Base-by-base conservation (phyloP, 1,139 yeast genomes). In the Blastobotrys proliferans region DNA sequence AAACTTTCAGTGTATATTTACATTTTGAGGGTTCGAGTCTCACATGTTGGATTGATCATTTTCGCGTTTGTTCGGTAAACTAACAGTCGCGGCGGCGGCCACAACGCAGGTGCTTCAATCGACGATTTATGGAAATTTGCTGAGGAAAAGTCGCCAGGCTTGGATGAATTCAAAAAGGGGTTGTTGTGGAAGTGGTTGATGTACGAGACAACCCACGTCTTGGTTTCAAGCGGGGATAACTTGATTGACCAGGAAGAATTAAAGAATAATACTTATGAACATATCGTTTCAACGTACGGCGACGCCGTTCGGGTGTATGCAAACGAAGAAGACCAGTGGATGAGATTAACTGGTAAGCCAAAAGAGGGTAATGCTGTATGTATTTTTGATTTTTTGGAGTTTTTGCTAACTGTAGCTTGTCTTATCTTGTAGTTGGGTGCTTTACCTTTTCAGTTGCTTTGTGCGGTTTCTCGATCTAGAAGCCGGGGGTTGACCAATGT, bases 381-480 rank as follows among this genome's bases (percentile, higher is more conserved):
- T 45, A 11, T 18, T n/a, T 13, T 14, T 9, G 8, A 28, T 6
- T 13, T 3, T 9, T 6, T 10, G n/a, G 18, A 11, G 13, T 10
- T 13, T 22, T 17, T 14, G 28, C 41, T 35, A 41, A 36, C 21
- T 6, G 3, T 29, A 5, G 3, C 21, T 17, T 35, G n/a, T 24
- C 18, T 10, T 4, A 25, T 13, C 3, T 20, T n/a, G n/a, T n/a
- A 56, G 54, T 48, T 66, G 13, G 70, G 70, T 1, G 48, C 52
- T 2, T 47, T 49, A 24, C 65, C 71, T 4, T 68, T 67, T 43
- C 58, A 59, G 13, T 45, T 68, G 17, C 55, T 68, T 2, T 60
- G 68, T 35, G 62, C 62, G 4, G 59, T 67, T 11, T 60, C 70
- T 0, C 56, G 64, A 30, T 50, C 62, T 2, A 56, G 72, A 16